Evolutionary conservation across 192 early-diverging fungal species (phyloP).

Genomic region (Glomus cerebriforme): DNA sequence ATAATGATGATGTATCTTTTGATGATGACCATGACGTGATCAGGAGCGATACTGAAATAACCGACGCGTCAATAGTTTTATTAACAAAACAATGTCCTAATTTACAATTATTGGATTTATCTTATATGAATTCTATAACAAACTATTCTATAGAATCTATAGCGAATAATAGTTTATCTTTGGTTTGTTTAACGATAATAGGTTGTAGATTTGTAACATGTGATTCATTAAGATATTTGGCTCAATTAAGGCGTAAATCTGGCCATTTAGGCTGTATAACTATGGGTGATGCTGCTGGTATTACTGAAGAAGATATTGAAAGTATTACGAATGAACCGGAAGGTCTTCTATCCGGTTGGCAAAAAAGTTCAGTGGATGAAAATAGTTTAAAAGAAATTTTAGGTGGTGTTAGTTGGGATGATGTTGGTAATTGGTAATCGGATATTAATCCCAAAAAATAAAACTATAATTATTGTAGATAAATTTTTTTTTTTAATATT

Average conservation of each 20-base stretch:
- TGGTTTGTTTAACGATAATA: conserved; percentile 48
- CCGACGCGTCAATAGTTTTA: conserved; percentile 33
- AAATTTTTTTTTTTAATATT: no score
- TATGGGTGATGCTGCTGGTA: conserved; percentile 46
- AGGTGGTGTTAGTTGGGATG: conserved; percentile 38
- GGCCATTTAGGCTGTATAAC: conserved; percentile 46
- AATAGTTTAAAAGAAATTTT: conserved; percentile 41
- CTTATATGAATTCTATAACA: conserved; percentile 40
- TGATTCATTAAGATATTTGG: conserved; percentile 36
- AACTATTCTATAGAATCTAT: conserved; percentile 41
- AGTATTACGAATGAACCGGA: conserved; percentile 40
- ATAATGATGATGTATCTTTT: not conserved
- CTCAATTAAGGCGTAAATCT: conserved; percentile 34
- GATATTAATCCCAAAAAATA: no score
- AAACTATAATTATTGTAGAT: no score
- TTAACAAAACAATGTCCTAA: conserved; percentile 38
- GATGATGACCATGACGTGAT: not conserved
- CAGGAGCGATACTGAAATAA: conserved; percentile 26
- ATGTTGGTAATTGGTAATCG: conserved; percentile 15
- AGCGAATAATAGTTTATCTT: conserved; percentile 32
- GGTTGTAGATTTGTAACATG: conserved; percentile 46
- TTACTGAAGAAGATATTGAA: conserved; percentile 47
- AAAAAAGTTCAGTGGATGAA: conserved; percentile 43
- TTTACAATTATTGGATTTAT: conserved; percentile 45
- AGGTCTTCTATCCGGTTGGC: conserved; percentile 44